Evolutionary conservation across 2,329 filamentous ascomycete genomes (phyloP).

Genomic region (Sphaerulina vaccinii): DNA sequence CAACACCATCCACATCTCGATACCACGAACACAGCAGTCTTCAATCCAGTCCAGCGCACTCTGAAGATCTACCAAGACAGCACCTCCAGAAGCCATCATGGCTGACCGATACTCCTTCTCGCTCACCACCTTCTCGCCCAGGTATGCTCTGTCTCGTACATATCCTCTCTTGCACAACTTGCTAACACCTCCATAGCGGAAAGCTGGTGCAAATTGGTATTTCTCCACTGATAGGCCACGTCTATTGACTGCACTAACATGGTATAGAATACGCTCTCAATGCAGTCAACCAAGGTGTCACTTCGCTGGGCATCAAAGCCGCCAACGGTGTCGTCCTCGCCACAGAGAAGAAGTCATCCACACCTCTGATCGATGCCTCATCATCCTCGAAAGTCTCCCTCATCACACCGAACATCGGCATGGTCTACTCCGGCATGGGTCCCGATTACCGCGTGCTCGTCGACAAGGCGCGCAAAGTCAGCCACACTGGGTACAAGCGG

Average conservation of each 20-base stretch:
- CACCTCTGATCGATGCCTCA: conserved; percentile 89
- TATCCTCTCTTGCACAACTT: conserved; percentile 42
- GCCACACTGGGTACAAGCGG: conserved; percentile 97
- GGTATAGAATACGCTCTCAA: conserved; percentile 92
- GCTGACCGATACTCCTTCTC: conserved; percentile 99
- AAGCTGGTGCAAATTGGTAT: conserved; percentile 98
- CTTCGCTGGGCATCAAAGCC: conserved; percentile 97
- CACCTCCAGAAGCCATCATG: conserved; percentile 58
- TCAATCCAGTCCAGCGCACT: not conserved
- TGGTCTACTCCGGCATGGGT: conserved; percentile 99
- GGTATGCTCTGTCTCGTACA: conserved; percentile 59
- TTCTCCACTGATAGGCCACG: conserved; percentile 3
- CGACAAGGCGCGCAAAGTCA: conserved; percentile 96
- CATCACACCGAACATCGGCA: conserved; percentile 98
- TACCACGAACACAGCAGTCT: not conserved
- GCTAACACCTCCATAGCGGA: conserved; percentile 61
- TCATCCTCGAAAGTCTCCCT: conserved; percentile 96
- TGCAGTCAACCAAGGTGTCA: conserved; percentile 98
- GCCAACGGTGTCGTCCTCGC: conserved; percentile 98
- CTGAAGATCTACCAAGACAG: no score
- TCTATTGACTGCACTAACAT: conserved; percentile 17
- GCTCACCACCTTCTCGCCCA: conserved; percentile 98
- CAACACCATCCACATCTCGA: not conserved
- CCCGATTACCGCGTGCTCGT: conserved; percentile 97
- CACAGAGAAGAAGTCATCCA: conserved; percentile 99